Conservation (phyloP, 2,329 filamentous ascomycete genomes). For the Diaporthe longicolla region DNA sequence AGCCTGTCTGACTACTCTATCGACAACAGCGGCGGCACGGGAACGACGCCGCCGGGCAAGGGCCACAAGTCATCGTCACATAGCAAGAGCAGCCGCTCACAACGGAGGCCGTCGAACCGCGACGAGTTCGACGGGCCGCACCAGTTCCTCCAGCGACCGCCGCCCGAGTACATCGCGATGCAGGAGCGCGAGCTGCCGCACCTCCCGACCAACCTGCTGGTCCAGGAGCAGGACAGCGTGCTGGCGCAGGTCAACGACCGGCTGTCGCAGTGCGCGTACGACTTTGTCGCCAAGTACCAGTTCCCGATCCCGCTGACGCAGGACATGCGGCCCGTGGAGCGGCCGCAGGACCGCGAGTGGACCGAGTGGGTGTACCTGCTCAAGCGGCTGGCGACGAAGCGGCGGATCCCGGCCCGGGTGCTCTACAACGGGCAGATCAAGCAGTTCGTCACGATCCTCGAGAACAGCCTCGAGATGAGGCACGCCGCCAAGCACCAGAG, state of each 20-base stretch:
- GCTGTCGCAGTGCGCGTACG: conserved; percentile 87
- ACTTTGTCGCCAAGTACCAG: conserved; percentile 92
- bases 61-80: conserved; percentile 57
- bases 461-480: conserved; percentile 90
- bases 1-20: conserved; percentile 73
- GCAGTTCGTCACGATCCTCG: conserved; percentile 88
- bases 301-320: conserved; percentile 88
- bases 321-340: conserved; percentile 83
- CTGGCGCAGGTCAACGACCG: conserved; percentile 86
- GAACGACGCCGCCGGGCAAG: conserved; percentile 58
- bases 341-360: conserved; percentile 86
- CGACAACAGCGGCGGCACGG: conserved; percentile 63
- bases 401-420: conserved; percentile 85
- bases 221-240: conserved; percentile 88
- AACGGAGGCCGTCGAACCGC: conserved; percentile 82
- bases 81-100: conserved; percentile 62
- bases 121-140: conserved; percentile 93
- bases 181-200: conserved; percentile 86
- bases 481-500: conserved; percentile 88
- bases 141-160: conserved; percentile 82
- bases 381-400: conserved; percentile 87
- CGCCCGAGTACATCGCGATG: conserved; percentile 78
- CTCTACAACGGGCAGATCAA: conserved; percentile 93
- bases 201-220: conserved; percentile 84
- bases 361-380: conserved; percentile 92